Conservation (phyloP, 1,139 yeast genomes). For the Scheffersomyces titani region DNA sequence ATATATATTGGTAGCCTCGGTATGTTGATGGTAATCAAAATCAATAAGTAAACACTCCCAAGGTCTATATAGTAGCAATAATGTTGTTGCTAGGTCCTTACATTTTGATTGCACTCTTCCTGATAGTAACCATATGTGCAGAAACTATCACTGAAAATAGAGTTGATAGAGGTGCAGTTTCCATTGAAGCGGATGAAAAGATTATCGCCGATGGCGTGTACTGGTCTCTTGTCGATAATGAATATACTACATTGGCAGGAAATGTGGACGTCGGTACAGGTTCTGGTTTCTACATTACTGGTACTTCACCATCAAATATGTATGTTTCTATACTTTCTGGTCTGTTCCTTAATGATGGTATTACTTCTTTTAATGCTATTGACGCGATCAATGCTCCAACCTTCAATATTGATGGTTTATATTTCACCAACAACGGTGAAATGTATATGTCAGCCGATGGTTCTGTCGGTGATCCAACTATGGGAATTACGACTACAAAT, state of each 20-base stretch:
- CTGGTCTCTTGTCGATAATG: constrained; percentile 14
- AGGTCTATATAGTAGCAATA: too few species aligned
- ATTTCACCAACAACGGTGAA: constrained; percentile 13
- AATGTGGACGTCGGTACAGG: constrained; percentile 10
- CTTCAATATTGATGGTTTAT: constrained; percentile 7
- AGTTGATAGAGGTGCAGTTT: neutral
- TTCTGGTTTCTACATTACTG: constrained; percentile 10
- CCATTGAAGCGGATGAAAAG: constrained; percentile 5
- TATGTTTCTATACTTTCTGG: constrained; percentile 9
- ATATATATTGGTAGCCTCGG: too few species aligned
- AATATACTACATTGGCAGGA: constrained; percentile 10
- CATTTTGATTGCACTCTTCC: too few species aligned
- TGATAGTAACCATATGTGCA: neutral
- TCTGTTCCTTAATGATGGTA: constrained; percentile 11
- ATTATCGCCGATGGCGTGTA: constrained; percentile 11
- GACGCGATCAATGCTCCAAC: constrained; percentile 7
- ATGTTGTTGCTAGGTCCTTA: too few species aligned
- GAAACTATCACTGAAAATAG: neutral
- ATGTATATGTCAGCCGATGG: constrained; percentile 12
- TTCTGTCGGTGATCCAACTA: constrained; percentile 8
- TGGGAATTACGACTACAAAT: constrained; percentile 9
- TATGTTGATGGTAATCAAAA: too few species aligned
- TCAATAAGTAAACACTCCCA: too few species aligned
- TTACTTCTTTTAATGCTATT: constrained; percentile 11
- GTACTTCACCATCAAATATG: constrained; percentile 6